phyloP scores from a whole-genome alignment of 2,329 filamentous ascomycete genomes.

The Phaeoacremonium minimum region DNA sequence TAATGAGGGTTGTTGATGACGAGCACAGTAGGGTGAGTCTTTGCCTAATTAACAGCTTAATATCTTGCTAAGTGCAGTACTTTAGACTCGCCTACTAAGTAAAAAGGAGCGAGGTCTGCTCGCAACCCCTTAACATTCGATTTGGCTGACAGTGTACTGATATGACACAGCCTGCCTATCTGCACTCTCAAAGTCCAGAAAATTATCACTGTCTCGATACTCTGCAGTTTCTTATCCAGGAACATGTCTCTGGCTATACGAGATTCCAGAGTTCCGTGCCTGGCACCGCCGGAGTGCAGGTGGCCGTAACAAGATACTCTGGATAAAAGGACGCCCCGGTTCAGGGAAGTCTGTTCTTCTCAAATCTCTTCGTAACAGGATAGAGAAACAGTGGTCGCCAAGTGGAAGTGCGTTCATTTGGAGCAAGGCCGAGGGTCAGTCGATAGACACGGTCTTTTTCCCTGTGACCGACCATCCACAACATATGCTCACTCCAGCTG shows the following conservation, averaged over 20 bases:
- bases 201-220: conserved; percentile 6
- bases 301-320: conserved; percentile 21
- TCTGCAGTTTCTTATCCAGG: conserved; percentile 17
- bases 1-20: conserved; percentile 14
- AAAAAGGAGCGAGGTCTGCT: conserved; percentile 7
- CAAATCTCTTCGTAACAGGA: conserved; percentile 16
- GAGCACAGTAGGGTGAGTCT: conserved; percentile 17
- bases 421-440: conserved; percentile 15
- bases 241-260: conserved; percentile 24
- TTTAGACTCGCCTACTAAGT: neutral
- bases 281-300: conserved; percentile 22
- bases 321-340: conserved; percentile 22
- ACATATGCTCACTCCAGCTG: conserved; percentile 13
- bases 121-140: too few relatives aligned
- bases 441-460: conserved; percentile 13
- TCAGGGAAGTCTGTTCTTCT: conserved; percentile 24
- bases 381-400: conserved; percentile 20
- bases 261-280: conserved; percentile 20
- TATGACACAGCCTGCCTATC: neutral
- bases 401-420: conserved; percentile 19
- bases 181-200: neutral
- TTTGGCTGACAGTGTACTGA: too few relatives aligned
- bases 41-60: too few relatives aligned
- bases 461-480: conserved; percentile 7
- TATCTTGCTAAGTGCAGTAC: too few relatives aligned